Evolutionary conservation across 108 stramenopile genomes (phyloP).

Genomic region (Skeletonema grethae): DNA sequence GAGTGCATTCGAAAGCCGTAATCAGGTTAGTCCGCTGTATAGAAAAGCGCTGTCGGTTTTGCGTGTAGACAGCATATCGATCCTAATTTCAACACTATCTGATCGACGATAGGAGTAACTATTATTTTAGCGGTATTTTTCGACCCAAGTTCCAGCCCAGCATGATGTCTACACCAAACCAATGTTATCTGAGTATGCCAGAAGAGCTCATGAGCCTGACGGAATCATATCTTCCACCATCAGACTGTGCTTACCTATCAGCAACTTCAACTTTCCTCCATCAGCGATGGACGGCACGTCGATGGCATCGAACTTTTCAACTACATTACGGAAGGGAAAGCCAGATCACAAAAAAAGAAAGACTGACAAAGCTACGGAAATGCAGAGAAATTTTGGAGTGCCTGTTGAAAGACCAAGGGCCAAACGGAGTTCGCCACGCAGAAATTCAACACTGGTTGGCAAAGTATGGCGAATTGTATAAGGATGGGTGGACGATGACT

Average conservation of each 20-base stretch:
- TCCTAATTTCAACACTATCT: no score
- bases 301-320: constrained; percentile 29
- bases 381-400: not conserved
- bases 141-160: not conserved
- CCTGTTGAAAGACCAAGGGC: not conserved
- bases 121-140: not conserved
- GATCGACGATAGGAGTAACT: no score
- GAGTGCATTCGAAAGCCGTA: no score
- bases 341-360: not conserved
- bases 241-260: constrained; percentile 33
- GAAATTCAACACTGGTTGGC: constrained; percentile 1
- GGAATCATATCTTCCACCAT: constrained; percentile 37
- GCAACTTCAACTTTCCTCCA: constrained; percentile 24
- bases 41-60: no score
- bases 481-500: constrained; percentile 31
- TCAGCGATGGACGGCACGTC: constrained; percentile 32
- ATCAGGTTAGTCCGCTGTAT: no score
- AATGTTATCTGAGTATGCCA: not conserved
- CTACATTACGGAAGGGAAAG: constrained; percentile 18
- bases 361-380: constrained; percentile 1
- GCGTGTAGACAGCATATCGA: no score
- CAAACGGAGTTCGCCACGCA: not conserved
- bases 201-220: constrained; percentile 16
- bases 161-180: not conserved
- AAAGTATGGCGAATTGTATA: constrained; percentile 19